These are phyloP conservation scores for Lepiota venenata DNA, from an alignment of 768 basidiomycete species.

Conservation along the genomic window DNA sequence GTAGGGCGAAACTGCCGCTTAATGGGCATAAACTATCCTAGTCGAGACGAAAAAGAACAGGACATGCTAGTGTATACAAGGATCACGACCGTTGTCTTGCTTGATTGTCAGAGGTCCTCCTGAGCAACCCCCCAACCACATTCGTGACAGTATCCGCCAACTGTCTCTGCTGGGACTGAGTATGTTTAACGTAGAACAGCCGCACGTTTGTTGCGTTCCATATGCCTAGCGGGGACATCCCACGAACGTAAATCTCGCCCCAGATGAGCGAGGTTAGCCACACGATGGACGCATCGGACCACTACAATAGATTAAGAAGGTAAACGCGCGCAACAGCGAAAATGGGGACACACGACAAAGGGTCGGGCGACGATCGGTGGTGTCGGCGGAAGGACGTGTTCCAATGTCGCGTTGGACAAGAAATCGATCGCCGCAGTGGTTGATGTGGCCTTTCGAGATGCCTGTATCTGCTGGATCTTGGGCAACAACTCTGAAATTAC, in stretches of 20 bases:
- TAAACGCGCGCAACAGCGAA: neutral
- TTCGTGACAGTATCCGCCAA: conserved; percentile 77
- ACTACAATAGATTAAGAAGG: conserved; percentile 41
- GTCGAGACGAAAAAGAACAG: neutral
- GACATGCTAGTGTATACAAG: neutral
- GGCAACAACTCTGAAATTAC: conserved; percentile 87
- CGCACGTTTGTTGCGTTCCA: conserved; percentile 91
- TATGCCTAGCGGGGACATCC: conserved; percentile 81
- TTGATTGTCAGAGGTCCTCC: conserved; percentile 40
- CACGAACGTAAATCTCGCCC: conserved; percentile 93
- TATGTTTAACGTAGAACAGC: conserved; percentile 89
- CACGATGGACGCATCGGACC: conserved; percentile 87
- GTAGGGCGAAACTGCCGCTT: too few relatives aligned
- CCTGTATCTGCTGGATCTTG: conserved; percentile 78
- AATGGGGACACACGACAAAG: conserved; percentile 59
- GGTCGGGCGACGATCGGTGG: conserved; percentile 64
- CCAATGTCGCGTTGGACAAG: conserved; percentile 64
- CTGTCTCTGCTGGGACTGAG: conserved; percentile 64
- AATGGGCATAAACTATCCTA: neutral
- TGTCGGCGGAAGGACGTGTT: conserved; percentile 69
- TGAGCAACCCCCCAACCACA: conserved; percentile 75
- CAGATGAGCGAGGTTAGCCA: conserved; percentile 95
- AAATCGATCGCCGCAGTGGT: conserved; percentile 72
- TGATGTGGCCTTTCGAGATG: conserved; percentile 59
- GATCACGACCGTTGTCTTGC: conserved; percentile 12